Percentiles rank a stretch among this genome's conserved stretches.
Evolutionary conservation across 352 stramenopile species (phyloP).

Genomic region (Pythium scleroteichum): DNA sequence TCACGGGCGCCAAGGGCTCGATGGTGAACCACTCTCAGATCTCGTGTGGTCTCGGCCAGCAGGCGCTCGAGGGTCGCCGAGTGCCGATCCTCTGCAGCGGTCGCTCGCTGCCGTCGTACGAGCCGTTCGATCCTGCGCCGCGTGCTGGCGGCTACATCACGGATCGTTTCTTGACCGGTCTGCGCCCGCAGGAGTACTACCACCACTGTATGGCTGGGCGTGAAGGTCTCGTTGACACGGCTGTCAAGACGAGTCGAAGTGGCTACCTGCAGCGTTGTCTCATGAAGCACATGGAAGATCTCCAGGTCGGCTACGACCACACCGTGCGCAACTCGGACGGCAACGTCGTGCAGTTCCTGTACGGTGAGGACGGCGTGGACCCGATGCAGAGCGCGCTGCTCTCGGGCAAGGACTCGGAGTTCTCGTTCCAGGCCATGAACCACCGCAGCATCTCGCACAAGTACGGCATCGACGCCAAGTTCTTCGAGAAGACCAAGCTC

Average conservation of each 20-base stretch:
- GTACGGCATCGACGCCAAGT: conserved; percentile 88
- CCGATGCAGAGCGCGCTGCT: conserved; percentile 95
- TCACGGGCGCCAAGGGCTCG: conserved; percentile 99
- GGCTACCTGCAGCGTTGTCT: conserved; percentile 99
- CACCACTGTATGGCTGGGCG: conserved; percentile 99
- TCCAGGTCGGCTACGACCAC: conserved; percentile 98
- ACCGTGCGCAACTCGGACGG: conserved; percentile 98
- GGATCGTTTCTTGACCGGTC: conserved; percentile 98
- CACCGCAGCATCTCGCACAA: conserved; percentile 94
- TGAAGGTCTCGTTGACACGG: conserved; percentile 98
- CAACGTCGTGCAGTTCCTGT: conserved; percentile 98
- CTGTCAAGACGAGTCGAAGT: conserved; percentile 99
- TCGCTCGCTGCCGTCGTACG: conserved; percentile 98
- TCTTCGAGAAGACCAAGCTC: conserved; percentile 89
- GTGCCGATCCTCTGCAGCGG: conserved; percentile 98
- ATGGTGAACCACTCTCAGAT: conserved; percentile 99
- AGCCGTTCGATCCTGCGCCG: conserved; percentile 96
- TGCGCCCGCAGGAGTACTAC: conserved; percentile 99
- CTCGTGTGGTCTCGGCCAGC: conserved; percentile 98
- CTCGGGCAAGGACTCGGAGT: conserved; percentile 90
- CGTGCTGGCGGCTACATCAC: conserved; percentile 99
- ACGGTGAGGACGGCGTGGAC: conserved; percentile 99
- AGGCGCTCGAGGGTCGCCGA: conserved; percentile 98
- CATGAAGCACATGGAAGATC: conserved; percentile 98
- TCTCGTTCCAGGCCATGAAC: conserved; percentile 97